A percentile compares a stretch with the other conserved stretches of the same genome.
Conservation (phyloP, 2,329 filamentous ascomycete species). For the Plectosphaerella sp. region DNA sequence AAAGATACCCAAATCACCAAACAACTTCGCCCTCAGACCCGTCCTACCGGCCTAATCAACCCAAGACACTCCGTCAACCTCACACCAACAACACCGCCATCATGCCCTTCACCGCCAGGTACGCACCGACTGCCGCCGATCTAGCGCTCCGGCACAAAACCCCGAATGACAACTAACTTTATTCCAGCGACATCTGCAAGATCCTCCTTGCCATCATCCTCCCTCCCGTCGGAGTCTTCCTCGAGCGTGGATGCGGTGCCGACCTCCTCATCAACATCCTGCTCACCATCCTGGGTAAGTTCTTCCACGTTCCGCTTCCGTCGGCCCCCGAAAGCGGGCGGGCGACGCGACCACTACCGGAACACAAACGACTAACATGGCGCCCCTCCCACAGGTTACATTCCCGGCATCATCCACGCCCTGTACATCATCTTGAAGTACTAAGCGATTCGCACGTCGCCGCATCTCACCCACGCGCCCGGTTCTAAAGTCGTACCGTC, state of each 20-base stretch:
- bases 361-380: slow-evolving; percentile 9
- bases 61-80: neutral
- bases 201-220: slow-evolving; percentile 84
- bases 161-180: too few relatives aligned
- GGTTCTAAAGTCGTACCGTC: neutral
- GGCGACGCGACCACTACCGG: neutral
- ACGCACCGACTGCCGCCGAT: too few relatives aligned
- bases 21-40: slow-evolving; percentile 6
- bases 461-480: too few relatives aligned
- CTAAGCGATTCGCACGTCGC: slow-evolving; percentile 36
- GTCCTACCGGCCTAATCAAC: slow-evolving; percentile 2
- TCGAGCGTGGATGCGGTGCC: slow-evolving; percentile 83
- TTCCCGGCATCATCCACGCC: slow-evolving; percentile 87
- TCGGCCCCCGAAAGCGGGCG: neutral
- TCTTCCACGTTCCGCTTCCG: slow-evolving; percentile 2
- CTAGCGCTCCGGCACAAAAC: too few relatives aligned
- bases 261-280: slow-evolving; percentile 92
- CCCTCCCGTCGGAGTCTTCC: slow-evolving; percentile 87
- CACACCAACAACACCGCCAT: slow-evolving; percentile 18
- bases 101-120: slow-evolving; percentile 57
- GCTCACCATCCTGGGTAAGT: slow-evolving; percentile 65
- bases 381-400: slow-evolving; percentile 37
- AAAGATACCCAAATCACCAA: neutral
- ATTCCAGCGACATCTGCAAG: slow-evolving; percentile 59
- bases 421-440: slow-evolving; percentile 92